phyloP scores from a whole-genome alignment of 2,329 filamentous ascomycete genomes.

The Stemphylium lycopersici region DNA sequence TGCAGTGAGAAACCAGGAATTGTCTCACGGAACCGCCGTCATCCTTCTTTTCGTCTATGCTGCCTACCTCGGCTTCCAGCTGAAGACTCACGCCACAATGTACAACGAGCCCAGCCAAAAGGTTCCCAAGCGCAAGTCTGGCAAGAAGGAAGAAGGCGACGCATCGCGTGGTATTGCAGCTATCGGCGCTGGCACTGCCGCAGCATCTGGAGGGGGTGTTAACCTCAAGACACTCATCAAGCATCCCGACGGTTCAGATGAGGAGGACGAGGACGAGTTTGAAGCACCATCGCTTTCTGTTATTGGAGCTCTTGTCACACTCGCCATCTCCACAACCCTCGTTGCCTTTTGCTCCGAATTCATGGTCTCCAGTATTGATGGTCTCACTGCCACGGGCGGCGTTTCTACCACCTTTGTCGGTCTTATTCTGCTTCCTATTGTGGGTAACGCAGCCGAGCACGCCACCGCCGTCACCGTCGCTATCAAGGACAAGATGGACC shows the following conservation, averaged over 20 bases:
- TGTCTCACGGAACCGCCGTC: constrained; percentile 74
- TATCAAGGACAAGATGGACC: constrained; percentile 71
- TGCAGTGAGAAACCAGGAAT: constrained; percentile 38
- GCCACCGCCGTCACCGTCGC: constrained; percentile 67
- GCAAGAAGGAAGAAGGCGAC: constrained; percentile 58
- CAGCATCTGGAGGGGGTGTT: constrained; percentile 57
- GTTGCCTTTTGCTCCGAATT: constrained; percentile 78
- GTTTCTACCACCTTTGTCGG: constrained; percentile 68
- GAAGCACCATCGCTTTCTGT: constrained; percentile 77
- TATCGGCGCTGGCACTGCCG: constrained; percentile 60
- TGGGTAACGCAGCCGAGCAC: constrained; percentile 71
- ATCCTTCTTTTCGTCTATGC: constrained; percentile 85
- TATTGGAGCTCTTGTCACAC: constrained; percentile 72
- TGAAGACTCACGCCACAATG: constrained; percentile 80
- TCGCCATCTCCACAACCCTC: constrained; percentile 74
- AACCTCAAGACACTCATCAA: constrained; percentile 55
- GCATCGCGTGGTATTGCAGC: constrained; percentile 57
- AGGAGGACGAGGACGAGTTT: constrained; percentile 70
- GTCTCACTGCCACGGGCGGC: constrained; percentile 55
- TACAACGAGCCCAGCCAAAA: constrained; percentile 84
- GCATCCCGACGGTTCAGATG: constrained; percentile 41
- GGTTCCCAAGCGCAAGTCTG: constrained; percentile 63
- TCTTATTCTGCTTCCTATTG: constrained; percentile 68
- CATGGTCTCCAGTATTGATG: constrained; percentile 66
- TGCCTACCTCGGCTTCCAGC: constrained; percentile 87